Base-by-base conservation (phyloP, 495 filamentous ascomycete species). In the Apiosordaria backusii region DNA sequence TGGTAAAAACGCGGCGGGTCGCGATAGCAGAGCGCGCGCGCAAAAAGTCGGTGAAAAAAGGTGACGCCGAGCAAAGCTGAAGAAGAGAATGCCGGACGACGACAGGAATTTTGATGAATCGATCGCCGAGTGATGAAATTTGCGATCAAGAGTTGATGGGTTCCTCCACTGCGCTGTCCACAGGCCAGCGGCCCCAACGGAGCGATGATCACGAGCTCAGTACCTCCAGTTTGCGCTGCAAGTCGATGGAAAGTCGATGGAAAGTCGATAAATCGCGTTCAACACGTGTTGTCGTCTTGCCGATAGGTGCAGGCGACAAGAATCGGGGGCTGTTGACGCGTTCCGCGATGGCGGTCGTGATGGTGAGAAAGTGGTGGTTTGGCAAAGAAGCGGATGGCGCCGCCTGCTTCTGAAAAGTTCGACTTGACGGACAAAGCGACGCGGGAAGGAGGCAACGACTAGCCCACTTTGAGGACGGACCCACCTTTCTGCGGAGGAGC, bases 161-260 rank as follows among this genome's bases (percentile, higher is more conserved):
- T 2, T 74, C 70, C 68, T 76, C 75, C 75, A 72, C 75, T 62
- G 62, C 76, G 75, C 73, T 71, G 52, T 61, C 58, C 69, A 61
- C 72, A 76, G 75, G 74, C 75, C 75, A 66, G 65, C 71, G 75
- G 75, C 74, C 74, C 70, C 68, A 67, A 76, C 66, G 70, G 72
- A 75, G 75, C 74, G 72, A 70, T 67, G 64, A 59, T 68, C 67
- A 71, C 60, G 57, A 59, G 55, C 55, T 64, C 58, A 66, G 62
- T 66, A 40, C 62, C 67, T 64, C 73, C 70, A 73, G 70, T 59
- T 50, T 72, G 35, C 67, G 71, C 64, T 59, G 60, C 54, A 50
- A 35, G 26, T 67, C 60, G 69, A 40, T 13, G 61, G 62, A 64
- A 65, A 70, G 66, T 65, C 59, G 58, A 55, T 27, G 26, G 40